phyloP scores from a whole-genome alignment of 1,139 yeast species.

The Suhomyces bolitotheri region DNA sequence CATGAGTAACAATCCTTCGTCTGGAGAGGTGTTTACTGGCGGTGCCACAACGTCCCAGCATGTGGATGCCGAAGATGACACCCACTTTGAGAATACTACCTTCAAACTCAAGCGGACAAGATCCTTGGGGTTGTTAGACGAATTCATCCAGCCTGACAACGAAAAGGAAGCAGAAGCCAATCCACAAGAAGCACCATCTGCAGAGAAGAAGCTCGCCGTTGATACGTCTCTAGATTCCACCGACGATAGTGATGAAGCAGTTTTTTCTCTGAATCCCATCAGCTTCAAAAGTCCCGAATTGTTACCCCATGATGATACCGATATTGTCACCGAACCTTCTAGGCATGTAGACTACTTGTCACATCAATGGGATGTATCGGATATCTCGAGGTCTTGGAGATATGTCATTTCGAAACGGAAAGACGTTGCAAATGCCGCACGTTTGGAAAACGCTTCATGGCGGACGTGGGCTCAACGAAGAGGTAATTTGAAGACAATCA shows the following conservation, averaged over 20 bases:
- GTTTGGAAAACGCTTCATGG: conserved; percentile 82
- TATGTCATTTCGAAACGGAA: conserved; percentile 82
- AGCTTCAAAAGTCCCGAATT: conserved; percentile 34
- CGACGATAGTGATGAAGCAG: conserved; percentile 4
- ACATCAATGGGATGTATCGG: conserved; percentile 93
- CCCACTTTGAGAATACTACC: conserved; percentile 69
- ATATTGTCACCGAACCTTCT: conserved; percentile 75
- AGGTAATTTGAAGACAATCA: conserved; percentile 61
- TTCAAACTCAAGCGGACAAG: conserved; percentile 81
- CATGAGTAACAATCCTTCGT: conserved; percentile 8
- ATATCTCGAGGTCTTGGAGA: conserved; percentile 92
- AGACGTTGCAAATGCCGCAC: conserved; percentile 64
- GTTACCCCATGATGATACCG: conserved; percentile 81
- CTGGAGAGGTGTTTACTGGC: conserved; percentile 46
- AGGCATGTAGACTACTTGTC: conserved; percentile 92
- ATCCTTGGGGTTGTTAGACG: conserved; percentile 79
- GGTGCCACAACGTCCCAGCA: conserved; percentile 58
- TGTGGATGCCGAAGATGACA: conserved; percentile 71
- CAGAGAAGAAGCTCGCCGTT: background rate
- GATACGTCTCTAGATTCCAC: background rate
- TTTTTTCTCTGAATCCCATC: conserved; percentile 2
- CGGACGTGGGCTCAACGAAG: conserved; percentile 85
- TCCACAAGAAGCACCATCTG: background rate
- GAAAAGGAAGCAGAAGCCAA: conserved; percentile 1
- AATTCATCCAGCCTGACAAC: conserved; percentile 50